These are phyloP conservation scores for Penicillium canariense DNA, from an alignment of 495 filamentous ascomycete genomes.

Conservation along the genomic window DNA sequence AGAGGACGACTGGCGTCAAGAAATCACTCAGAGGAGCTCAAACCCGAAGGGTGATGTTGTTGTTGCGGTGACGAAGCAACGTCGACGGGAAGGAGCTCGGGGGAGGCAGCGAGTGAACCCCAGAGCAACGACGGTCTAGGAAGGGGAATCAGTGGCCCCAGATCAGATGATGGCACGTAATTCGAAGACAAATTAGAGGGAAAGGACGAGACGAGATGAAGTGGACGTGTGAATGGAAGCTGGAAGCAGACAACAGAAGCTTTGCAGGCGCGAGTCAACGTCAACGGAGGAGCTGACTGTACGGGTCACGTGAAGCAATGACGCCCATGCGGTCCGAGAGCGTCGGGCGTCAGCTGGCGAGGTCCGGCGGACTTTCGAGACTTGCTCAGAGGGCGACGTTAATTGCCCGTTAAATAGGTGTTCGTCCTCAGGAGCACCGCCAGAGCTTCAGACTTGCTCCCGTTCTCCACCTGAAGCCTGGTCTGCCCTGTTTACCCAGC, in stretches of 20 bases:
- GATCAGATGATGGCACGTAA: slow-evolving; percentile 14
- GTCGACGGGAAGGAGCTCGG: slow-evolving; percentile 38
- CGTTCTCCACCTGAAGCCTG: background rate
- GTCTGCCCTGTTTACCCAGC: slow-evolving; percentile 5
- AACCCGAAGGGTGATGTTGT: slow-evolving; percentile 22
- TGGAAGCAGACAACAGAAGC: slow-evolving; percentile 38
- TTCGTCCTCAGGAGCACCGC: background rate
- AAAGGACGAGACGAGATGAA: slow-evolving; percentile 26
- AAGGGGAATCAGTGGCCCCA: slow-evolving; percentile 11
- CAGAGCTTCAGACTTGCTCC: background rate
- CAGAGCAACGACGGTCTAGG: slow-evolving; percentile 8
- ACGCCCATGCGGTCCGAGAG: slow-evolving; percentile 13
- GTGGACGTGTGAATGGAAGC: slow-evolving; percentile 25
- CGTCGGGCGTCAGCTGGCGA: slow-evolving; percentile 23
- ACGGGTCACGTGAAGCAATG: slow-evolving; percentile 23
- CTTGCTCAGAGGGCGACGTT: background rate
- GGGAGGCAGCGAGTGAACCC: slow-evolving; percentile 24
- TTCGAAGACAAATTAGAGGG: slow-evolving; percentile 18
- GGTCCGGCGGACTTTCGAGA: slow-evolving; percentile 22
- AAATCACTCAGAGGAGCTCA: slow-evolving; percentile 14
- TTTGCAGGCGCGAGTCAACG: slow-evolving; percentile 41
- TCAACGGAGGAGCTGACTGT: slow-evolving; percentile 39
- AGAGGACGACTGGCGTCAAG: slow-evolving; percentile 8
- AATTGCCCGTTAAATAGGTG: slow-evolving; percentile 6
- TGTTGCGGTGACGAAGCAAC: slow-evolving; percentile 38